Conservation (phyloP, 108 stramenopile genomes). For the Stephanodiscus minutulus region DNA sequence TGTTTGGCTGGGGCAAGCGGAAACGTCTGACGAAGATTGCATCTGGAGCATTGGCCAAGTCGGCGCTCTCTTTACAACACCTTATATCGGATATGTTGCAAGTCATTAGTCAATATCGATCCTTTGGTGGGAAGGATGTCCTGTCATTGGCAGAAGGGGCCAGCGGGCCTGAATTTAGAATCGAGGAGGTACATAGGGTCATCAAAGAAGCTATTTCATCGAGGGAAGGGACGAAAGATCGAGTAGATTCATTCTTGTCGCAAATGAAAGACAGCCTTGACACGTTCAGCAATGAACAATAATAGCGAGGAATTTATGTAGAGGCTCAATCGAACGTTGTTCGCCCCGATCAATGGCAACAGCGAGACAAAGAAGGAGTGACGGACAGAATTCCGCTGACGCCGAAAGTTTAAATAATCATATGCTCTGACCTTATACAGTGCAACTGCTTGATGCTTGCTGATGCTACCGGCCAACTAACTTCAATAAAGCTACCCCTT, state of each 20-base stretch:
- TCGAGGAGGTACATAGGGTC: conserved; percentile 23
- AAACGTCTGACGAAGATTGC: conserved; percentile 63
- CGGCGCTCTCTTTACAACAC: conserved; percentile 43
- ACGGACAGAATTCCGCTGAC: no score
- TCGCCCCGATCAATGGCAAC: no score
- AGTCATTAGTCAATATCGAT: conserved; percentile 27
- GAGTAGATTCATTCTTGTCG: conserved; percentile 46
- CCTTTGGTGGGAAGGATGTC: conserved; percentile 5
- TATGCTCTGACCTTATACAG: no score
- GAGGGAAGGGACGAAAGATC: conserved; percentile 35
- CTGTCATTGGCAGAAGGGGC: conserved; percentile 6
- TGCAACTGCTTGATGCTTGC: no score
- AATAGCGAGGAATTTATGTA: no score
- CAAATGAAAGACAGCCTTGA: conserved; percentile 20
- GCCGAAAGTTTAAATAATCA: no score
- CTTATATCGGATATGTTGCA: conserved; percentile 57
- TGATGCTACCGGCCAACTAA: no score
- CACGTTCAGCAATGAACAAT: no score
- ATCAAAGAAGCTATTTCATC: conserved; percentile 20
- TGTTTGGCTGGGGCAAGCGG: conserved; percentile 82
- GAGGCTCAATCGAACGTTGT: no score
- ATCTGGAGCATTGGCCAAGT: conserved; percentile 55
- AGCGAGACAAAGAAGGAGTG: no score
- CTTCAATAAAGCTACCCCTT: no score
- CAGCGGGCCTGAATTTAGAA: conserved; percentile 7